Evolutionary conservation across 225 moss, liverwort and hornwort genomes (phyloP).

Genomic region (Sphagnum tenellum): DNA sequence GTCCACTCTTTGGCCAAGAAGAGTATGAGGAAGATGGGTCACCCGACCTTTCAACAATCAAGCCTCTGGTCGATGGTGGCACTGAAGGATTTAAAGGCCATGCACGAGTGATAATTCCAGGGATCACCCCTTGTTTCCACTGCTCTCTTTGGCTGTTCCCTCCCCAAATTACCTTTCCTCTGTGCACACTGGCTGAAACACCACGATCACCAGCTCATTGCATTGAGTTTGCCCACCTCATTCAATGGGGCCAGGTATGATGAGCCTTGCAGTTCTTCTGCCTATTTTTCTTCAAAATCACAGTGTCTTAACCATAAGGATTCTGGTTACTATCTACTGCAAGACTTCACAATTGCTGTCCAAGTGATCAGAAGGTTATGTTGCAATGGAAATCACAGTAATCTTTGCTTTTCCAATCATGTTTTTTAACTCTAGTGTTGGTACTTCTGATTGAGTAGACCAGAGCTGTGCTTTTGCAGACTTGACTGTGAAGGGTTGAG

Average conservation of each 20-base stretch:
- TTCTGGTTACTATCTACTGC: too few species aligned
- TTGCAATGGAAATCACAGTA: too few species aligned
- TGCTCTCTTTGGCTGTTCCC: constrained; percentile 97
- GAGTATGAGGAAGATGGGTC: constrained; percentile 84
- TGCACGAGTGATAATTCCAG: constrained; percentile 88
- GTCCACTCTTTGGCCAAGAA: constrained; percentile 9
- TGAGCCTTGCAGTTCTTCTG: not conserved
- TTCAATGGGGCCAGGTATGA: constrained; percentile 97
- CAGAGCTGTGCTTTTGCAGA: too few species aligned
- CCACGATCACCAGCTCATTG: constrained; percentile 98
- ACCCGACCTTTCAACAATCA: constrained; percentile 67
- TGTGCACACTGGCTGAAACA: constrained; percentile 95
- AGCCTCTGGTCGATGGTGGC: constrained; percentile 96
- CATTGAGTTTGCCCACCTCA: constrained; percentile 96
- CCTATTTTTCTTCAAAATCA: too few species aligned
- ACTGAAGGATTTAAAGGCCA: constrained; percentile 99
- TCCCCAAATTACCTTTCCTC: constrained; percentile 96
- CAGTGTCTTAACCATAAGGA: too few species aligned
- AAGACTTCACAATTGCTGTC: too few species aligned
- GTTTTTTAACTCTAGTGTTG: too few species aligned
- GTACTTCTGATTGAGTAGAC: too few species aligned
- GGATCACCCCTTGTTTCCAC: constrained; percentile 92
- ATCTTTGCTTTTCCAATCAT: too few species aligned
- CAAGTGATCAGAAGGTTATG: too few species aligned
- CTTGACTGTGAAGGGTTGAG: too few species aligned